Evolutionary conservation across 2,329 filamentous ascomycete species (phyloP), one percentile per base, ranked within the genome.

Genomic region (Penicillium oxalicum): DNA sequence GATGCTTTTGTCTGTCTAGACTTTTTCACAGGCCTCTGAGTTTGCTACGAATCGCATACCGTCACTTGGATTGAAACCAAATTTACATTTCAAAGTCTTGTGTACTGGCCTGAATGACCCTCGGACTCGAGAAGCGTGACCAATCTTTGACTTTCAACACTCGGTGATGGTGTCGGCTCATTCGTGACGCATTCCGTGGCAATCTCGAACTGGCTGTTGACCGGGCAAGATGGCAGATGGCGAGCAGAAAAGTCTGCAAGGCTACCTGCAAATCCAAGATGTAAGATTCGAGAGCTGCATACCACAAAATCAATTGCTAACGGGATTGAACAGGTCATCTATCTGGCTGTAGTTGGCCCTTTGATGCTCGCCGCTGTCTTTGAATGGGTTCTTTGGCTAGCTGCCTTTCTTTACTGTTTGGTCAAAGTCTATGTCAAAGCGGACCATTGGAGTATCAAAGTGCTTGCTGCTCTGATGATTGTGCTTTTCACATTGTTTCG

Each of bases 351-450:
- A 57, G 79, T 96, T 33, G 88, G 88, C 13, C 70, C 85, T 5
- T 76, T 96, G 43, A 89, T 96, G 83, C 61, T 93, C 25, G 87
- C 87, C 50, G 91, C 91, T 2, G 77, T 90, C 28, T 75, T 97
- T 7, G 91, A 97, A 72, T 97, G 93, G 90, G 83, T 95, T 52
- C 79, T 97, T 11, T 96, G 91, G 89, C 78, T 97, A 36, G 83
- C 86, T n/a, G 90, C 91, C 3, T 97, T 97, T 65, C 66, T 93
- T 54, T 97, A 96, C 70, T 97, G 91, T 65, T 75, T 96, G 1
- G 74, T 83, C 63, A 95, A 96, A 67, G 90, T 91, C 28, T 95
- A 86, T 61, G 76, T 82, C 55, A 97, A 97, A 68, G 90, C 91
- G 18, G 88, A 95, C 60, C 86, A 89, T 64, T 90, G 87, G 82